Base-by-base conservation (phyloP, 495 filamentous ascomycete species). In the Mytilinidion resinicola region DNA sequence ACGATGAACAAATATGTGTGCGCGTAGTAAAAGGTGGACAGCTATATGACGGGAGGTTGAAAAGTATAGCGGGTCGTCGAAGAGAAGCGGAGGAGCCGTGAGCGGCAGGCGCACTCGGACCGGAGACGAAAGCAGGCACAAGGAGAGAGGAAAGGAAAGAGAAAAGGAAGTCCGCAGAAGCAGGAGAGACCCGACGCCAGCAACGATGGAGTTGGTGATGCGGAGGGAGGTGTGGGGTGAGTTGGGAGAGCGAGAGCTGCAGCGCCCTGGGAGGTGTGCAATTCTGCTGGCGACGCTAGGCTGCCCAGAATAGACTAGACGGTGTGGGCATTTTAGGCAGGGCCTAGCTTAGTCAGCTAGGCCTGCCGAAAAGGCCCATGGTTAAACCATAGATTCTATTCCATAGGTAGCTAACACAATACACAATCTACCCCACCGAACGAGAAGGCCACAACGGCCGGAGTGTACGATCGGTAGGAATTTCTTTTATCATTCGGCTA, bases 121-220 rank as follows among this genome's bases (percentile, higher is more conserved):
- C 56, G 38, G 21, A 49, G 34, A 33, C 14, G 55, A 67, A 60
- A 35, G 52, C 52, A 57, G 56, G 52, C 64, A 61, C 60, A 55
- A 68, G 57, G 62, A 48, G 44, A 46, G 38, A 41, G 60, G 61
- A 62, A 53, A 62, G 55, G 51, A 65, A 56, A 60, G 43, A 36
- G 59, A 51, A 60, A 51, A 64, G 59, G 55, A 47, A 54, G 56
- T 47, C 38, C 44, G 55, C 53, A 51, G 47, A 57, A 50, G 50
- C n/a, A 36, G 50, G 62, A 38, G 57, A 44, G 57, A 67, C 60
- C 63, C 59, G 59, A 66, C 63, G 59, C 63, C 63, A 61, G 47
- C 38, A 55, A 55, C 37, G 63, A 66, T 66, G 59, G 48, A 58
- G 55, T 36, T 57, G 53, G 25, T 30, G 55, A 53, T 51, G 55